phyloP scores from a whole-genome alignment of 2,329 filamentous ascomycete species.

The Zymoseptoria brevis region DNA sequence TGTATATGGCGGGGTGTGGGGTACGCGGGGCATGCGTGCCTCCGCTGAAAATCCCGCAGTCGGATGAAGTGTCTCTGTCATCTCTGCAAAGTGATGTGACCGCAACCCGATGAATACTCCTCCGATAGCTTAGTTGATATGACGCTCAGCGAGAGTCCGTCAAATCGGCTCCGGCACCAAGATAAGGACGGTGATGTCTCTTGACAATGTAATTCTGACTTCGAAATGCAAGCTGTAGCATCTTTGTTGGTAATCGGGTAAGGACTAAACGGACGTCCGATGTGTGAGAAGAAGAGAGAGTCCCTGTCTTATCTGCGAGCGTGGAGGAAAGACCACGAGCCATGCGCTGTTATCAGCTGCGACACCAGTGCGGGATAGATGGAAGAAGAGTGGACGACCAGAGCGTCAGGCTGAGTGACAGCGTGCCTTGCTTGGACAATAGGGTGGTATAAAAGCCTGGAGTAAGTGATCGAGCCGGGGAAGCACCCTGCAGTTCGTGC shows the following conservation, averaged over 20 bases:
- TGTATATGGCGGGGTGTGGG: constrained; percentile 27
- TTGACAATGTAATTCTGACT: constrained; percentile 24
- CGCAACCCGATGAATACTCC: background rate
- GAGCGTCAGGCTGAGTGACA: background rate
- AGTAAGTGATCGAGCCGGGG: constrained; percentile 3
- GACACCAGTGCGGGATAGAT: background rate
- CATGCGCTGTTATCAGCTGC: constrained; percentile 6
- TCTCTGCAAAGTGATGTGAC: constrained; percentile 5
- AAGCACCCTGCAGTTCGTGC: constrained; percentile 10
- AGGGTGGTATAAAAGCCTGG: constrained; percentile 1
- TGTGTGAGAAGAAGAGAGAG: background rate
- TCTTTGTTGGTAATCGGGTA: constrained; percentile 15
- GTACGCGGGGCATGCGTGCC: constrained; percentile 16
- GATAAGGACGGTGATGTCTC: constrained; percentile 23
- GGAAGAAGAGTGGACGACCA: background rate
- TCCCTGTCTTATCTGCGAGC: background rate
- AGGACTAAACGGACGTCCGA: background rate
- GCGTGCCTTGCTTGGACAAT: constrained; percentile 11
- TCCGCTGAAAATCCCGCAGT: constrained; percentile 20
- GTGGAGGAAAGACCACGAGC: constrained; percentile 5
- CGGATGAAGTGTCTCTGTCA: constrained; percentile 18
- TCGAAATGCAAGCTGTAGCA: constrained; percentile 23
- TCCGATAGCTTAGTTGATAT: background rate
- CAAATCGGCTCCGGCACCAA: constrained; percentile 5
- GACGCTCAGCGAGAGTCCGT: constrained; percentile 21